These are phyloP conservation scores for Fistulina hepatica DNA, from an alignment of 1,284 basidiomycete genomes.

Conservation along the genomic window DNA sequence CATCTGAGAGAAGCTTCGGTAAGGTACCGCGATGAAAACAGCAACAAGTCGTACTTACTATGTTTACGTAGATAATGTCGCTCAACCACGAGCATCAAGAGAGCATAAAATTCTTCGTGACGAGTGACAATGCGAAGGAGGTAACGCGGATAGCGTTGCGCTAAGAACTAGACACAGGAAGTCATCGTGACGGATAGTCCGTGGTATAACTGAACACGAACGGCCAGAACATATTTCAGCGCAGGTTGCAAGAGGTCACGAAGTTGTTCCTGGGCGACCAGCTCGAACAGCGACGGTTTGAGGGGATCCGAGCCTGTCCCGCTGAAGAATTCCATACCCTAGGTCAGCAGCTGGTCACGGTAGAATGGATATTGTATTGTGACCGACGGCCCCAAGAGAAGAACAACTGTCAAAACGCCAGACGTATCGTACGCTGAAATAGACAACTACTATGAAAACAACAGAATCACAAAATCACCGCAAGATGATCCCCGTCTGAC, in stretches of 20 bases:
- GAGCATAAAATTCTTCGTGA: constrained; percentile 93
- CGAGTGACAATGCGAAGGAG: constrained; percentile 84
- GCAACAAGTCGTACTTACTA: constrained; percentile 37
- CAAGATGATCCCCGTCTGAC: too few species aligned
- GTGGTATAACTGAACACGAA: constrained; percentile 31
- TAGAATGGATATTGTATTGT: too few species aligned
- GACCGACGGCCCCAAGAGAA: too few species aligned
- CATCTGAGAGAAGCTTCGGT: constrained; percentile 37
- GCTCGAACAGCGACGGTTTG: constrained; percentile 90
- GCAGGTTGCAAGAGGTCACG: constrained; percentile 89
- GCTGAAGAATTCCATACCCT: constrained; percentile 71
- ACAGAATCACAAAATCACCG: too few species aligned
- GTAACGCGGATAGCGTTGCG: constrained; percentile 91
- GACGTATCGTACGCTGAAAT: too few species aligned
- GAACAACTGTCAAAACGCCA: constrained; percentile 10
- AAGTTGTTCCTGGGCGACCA: constrained; percentile 92
- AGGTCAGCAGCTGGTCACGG: constrained; percentile 8
- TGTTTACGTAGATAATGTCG: constrained; percentile 79
- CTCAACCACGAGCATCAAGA: constrained; percentile 84
- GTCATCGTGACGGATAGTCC: not conserved
- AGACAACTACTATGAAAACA: too few species aligned
- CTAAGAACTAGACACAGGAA: constrained; percentile 70
- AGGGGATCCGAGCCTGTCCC: constrained; percentile 59
- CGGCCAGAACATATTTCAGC: constrained; percentile 88
- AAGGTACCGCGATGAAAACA: constrained; percentile 1